Conservation (phyloP, 2,329 filamentous ascomycete species). For the Cercospora berteroae region DNA sequence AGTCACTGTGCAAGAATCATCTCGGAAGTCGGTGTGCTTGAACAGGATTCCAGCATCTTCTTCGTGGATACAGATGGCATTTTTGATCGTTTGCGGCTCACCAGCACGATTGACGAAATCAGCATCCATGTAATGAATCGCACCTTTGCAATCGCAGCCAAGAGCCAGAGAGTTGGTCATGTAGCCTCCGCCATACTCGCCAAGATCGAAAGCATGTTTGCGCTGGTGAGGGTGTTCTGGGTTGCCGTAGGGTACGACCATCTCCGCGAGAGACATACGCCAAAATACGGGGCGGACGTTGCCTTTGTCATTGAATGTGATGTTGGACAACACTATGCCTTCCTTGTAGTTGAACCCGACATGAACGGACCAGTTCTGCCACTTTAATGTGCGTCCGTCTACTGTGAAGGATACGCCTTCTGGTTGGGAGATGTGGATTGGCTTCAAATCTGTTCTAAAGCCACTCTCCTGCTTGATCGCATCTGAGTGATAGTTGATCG, state of each 20-base stretch:
- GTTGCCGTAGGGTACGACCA: constrained; percentile 89
- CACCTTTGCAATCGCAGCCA: constrained; percentile 83
- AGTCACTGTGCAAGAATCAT: constrained; percentile 82
- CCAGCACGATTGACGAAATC: constrained; percentile 74
- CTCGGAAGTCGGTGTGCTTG: constrained; percentile 85
- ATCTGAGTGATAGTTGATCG: constrained; percentile 77
- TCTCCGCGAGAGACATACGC: constrained; percentile 83
- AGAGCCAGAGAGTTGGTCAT: constrained; percentile 77
- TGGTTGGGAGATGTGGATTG: constrained; percentile 82
- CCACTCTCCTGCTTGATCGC: constrained; percentile 72
- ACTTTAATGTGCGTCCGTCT: constrained; percentile 70
- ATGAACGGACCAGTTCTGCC: constrained; percentile 94
- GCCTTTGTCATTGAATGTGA: constrained; percentile 82
- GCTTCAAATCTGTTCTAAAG: constrained; percentile 76
- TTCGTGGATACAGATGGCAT: constrained; percentile 92
- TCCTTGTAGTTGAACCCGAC: constrained; percentile 94
- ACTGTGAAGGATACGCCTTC: constrained; percentile 85
- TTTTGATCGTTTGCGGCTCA: constrained; percentile 77
- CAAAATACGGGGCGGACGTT: constrained; percentile 78
- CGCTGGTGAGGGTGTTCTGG: constrained; percentile 76
- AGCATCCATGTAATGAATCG: constrained; percentile 88
- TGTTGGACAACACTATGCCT: constrained; percentile 85
- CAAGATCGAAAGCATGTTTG: constrained; percentile 76
- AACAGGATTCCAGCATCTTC: constrained; percentile 89
- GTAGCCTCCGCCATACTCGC: constrained; percentile 78